Evolutionary conservation across 768 basidiomycete species (phyloP), one percentile per base, ranked within the genome.

Genomic region (Leucogyrophana mollusca): DNA sequence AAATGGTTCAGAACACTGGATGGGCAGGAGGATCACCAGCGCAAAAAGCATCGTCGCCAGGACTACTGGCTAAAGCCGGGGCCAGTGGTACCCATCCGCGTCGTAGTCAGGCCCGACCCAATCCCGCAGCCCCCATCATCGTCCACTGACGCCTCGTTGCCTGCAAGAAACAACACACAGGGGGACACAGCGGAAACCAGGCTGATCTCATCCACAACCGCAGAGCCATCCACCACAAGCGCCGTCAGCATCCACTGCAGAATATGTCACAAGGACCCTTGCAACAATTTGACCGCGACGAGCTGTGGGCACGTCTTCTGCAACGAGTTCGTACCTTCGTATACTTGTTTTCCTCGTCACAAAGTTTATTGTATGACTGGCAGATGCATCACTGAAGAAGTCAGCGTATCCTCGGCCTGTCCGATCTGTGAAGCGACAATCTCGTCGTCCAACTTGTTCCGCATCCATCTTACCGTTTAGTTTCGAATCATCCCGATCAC

Each of bases 241-340:
- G 34, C 37, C 22, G 46, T 56, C 34, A 55, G 58, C 4, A 55
- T 79, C 40, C 74, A 80, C 38, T 83, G 79, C 46, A 72, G 82
- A 21, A 59, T 71, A 1, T 83, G 80, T 51, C 62, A 67, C 4
- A 57, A 64, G 20, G 72, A 81, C 43, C 70, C 73, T 1, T 79
- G 77, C 43, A 69, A 73, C 27, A 72, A 80, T 47, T 71, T 74
- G 36, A 82, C 78, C 2, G 80, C 74, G 17, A 82, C 78, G 4
- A 76, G 79, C 61, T 84, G 82, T 53, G 82, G 82, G 3, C 82
- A 84, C 50, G 54, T 84, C 14, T 84, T 84, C 51, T 84, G 82
- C 53, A 71, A 78, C 45, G 47, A 68, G 82, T 81, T 46, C 18
- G 75, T 60, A 22, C 47, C 40, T 54, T 34, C 4, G n/a, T n/a